Percentiles rank a stretch among this genome's conserved stretches.
These are phyloP conservation scores for Selaginella tamariscina DNA, from an alignment of 75 land plant species.

Conservation along the genomic window DNA sequence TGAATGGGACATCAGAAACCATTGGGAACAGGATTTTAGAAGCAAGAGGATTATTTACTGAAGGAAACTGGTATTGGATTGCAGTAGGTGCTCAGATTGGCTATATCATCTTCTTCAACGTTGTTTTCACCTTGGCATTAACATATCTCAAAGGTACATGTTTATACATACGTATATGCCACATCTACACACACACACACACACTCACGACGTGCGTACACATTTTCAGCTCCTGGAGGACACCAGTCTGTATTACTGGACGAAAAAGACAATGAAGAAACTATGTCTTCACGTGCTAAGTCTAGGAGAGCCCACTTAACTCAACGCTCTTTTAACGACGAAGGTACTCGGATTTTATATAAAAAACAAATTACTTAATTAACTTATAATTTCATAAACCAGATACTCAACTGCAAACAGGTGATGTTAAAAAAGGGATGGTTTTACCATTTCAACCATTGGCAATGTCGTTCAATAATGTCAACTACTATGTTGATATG, in stretches of 20 bases:
- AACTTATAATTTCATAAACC: no score
- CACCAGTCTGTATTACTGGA: background rate
- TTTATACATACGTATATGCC: background rate
- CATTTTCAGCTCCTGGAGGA: background rate
- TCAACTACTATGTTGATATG: slow-evolving; percentile 39
- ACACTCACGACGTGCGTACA: background rate
- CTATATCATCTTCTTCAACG: background rate
- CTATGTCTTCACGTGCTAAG: background rate
- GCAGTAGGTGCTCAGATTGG: background rate
- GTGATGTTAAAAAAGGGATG: slow-evolving; percentile 24
- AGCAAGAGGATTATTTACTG: background rate
- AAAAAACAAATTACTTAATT: no score
- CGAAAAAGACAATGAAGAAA: background rate
- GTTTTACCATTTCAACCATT: slow-evolving; percentile 32
- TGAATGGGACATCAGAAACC: background rate
- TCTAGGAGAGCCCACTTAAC: background rate
- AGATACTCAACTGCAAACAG: no score
- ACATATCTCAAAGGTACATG: background rate
- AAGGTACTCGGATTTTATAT: no score
- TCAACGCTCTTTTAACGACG: no score
- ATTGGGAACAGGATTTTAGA: background rate
- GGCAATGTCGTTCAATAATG: slow-evolving; percentile 24
- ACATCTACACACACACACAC: no score
- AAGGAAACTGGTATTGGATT: background rate
- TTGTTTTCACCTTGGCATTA: background rate